Evolutionary conservation across 352 stramenopile genomes (phyloP).

Genomic region (Halophytophthora batemanensis): DNA sequence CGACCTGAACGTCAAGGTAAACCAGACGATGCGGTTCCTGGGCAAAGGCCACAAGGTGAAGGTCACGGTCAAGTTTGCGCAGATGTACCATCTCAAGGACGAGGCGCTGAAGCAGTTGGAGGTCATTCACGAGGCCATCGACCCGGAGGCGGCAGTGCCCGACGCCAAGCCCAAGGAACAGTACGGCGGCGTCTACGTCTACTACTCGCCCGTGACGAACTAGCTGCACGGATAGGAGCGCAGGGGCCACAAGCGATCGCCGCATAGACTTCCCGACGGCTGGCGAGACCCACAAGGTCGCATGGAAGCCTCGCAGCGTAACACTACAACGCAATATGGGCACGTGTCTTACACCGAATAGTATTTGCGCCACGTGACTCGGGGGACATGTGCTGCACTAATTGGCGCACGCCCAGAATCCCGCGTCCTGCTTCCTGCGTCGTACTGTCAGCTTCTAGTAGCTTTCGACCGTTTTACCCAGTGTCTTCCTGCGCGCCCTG

Average conservation of each 20-base stretch:
- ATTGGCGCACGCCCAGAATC: too few relatives aligned
- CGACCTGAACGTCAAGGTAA: slow-evolving; percentile 69
- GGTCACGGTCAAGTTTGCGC: slow-evolving; percentile 63
- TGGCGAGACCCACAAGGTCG: too few relatives aligned
- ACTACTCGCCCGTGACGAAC: slow-evolving; percentile 31
- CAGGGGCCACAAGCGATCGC: too few relatives aligned
- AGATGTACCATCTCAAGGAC: slow-evolving; percentile 56
- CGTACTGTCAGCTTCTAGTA: too few relatives aligned
- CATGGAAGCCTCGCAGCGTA: too few relatives aligned
- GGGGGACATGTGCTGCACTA: too few relatives aligned
- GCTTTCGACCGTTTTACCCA: slow-evolving; percentile 4
- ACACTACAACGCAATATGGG: too few relatives aligned
- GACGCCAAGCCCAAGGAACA: slow-evolving; percentile 37
- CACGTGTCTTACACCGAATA: too few relatives aligned
- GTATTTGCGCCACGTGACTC: too few relatives aligned
- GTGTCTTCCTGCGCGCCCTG: slow-evolving; percentile 16
- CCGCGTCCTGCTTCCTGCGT: too few relatives aligned
- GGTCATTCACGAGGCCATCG: slow-evolving; percentile 42
- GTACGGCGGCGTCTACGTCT: slow-evolving; percentile 59
- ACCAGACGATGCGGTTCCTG: slow-evolving; percentile 66
- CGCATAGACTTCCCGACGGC: too few relatives aligned
- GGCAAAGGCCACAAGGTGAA: slow-evolving; percentile 81
- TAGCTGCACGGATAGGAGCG: too few relatives aligned
- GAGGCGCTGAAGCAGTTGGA: slow-evolving; percentile 44
- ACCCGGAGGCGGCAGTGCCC: slow-evolving; percentile 28